Evolutionary conservation across 192 early-diverging fungal genomes (phyloP).

Genomic region (Chytriomyces confervae): DNA sequence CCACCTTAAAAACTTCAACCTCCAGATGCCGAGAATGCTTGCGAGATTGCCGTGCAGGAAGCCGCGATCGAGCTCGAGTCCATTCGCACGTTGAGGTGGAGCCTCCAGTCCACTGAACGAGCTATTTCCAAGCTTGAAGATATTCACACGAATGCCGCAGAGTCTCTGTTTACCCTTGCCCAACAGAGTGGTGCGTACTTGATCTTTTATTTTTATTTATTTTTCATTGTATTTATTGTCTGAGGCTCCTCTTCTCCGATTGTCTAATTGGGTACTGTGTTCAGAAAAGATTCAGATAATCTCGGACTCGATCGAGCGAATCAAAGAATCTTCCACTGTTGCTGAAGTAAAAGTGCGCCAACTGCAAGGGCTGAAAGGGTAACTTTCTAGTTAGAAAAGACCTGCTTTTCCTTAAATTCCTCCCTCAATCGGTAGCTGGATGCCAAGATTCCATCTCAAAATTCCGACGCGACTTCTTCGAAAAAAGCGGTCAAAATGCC

Average conservation of each 20-base stretch:
- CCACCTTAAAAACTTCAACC: too few species aligned
- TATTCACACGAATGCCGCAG: conserved; percentile 1
- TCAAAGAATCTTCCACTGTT: conserved; percentile 2
- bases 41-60: background rate
- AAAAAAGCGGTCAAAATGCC: background rate
- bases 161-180: conserved; percentile 4
- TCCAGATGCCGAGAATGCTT: background rate
- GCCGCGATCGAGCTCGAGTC: conserved; percentile 7
- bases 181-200: conserved; percentile 16
- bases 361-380: conserved; percentile 21
- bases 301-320: conserved; percentile 2
- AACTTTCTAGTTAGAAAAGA: background rate
- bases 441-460: background rate
- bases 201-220: background rate
- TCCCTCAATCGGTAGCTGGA: background rate
- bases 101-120: background rate
- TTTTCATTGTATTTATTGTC: background rate
- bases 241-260: background rate
- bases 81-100: background rate
- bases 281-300: conserved; percentile 21
- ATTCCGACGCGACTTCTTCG: background rate
- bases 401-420: background rate
- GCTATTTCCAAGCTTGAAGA: background rate
- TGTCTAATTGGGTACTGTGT: too few species aligned
- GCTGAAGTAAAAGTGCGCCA: conserved; percentile 27